Conservation (phyloP, 345 rosid genomes). For the Linum lewisii region DNA sequence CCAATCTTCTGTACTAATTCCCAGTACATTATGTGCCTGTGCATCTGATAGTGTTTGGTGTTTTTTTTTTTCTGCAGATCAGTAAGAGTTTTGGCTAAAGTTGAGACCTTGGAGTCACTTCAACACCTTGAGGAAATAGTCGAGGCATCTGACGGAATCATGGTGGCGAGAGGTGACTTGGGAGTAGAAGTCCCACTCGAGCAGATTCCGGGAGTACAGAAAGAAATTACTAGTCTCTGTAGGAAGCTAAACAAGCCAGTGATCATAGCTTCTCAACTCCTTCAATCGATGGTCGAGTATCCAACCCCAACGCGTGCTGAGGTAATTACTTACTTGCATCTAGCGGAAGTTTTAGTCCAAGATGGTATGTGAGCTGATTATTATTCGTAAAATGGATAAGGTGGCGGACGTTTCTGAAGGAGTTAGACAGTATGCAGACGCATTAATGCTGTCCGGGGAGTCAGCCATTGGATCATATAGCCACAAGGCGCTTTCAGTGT, state of each 20-base stretch:
- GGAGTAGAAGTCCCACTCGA: slow-evolving; percentile 72
- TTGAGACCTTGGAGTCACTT: slow-evolving; percentile 61
- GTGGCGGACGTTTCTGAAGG: slow-evolving; percentile 77
- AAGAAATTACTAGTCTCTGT: slow-evolving; percentile 37
- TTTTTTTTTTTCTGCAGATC: slow-evolving; percentile 26
- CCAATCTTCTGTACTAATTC: too few relatives aligned
- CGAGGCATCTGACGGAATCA: slow-evolving; percentile 58
- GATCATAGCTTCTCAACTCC: slow-evolving; percentile 69
- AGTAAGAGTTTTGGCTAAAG: slow-evolving; percentile 53
- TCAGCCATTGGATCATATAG: slow-evolving; percentile 56
- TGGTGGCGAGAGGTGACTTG: slow-evolving; percentile 77
- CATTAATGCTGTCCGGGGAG: slow-evolving; percentile 69
- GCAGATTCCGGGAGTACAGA: slow-evolving; percentile 60
- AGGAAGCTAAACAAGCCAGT: slow-evolving; percentile 65
- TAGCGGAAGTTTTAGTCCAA: neutral
- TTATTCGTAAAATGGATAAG: slow-evolving; percentile 21
- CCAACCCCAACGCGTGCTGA: slow-evolving; percentile 78
- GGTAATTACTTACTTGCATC: slow-evolving; percentile 21
- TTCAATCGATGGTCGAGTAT: slow-evolving; percentile 70
- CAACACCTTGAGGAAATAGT: slow-evolving; percentile 50
- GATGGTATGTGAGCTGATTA: neutral
- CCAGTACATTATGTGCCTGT: too few relatives aligned
- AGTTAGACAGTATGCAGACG: slow-evolving; percentile 60
- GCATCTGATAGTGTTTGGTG: neutral
- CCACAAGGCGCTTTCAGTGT: slow-evolving; percentile 55